Base-by-base conservation (phyloP, 2,329 filamentous ascomycete genomes). In the Penicillium sp. region DNA sequence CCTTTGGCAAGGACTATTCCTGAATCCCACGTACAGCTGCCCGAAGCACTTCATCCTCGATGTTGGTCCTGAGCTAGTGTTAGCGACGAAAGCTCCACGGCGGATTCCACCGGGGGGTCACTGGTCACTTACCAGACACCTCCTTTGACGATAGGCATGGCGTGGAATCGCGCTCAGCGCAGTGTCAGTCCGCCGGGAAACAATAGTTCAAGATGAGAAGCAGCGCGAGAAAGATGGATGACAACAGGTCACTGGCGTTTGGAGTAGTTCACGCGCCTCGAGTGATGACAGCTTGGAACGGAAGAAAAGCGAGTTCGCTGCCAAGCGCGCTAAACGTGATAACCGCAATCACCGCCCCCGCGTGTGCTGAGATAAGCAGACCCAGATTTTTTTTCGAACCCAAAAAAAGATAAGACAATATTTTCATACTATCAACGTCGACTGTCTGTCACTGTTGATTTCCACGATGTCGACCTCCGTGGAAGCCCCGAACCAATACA, bases 31-130 rank as follows among this genome's bases (percentile, higher is more conserved):
- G 41, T 65, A 71, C 89, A 51, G 88, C 87, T 49, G 90, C 91
- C 75, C 97, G 96, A 74, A 99, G 87, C 65, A 97, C 95, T 74
- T 99, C 93, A 75, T 99, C 93, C 79, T 86, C 82, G 58, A 85
- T 83, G 59, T 86, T 86, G 11, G 82, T 84, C 82, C 72, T 74
- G 45, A 11, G 16, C 22, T 25, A 12, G 27, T 25, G 41, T 68
- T 55, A 68, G 61, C 31, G 49, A 27, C 25, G 36, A 35, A 43
- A 37, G 27, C 25, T 38, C 41, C 19, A 39, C 16, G 37, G 27
- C 33, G 38, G 25, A 28, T 29, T 37, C 34, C 28, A 27, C 35
- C 5, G 25, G 42, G 42, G 30, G 33, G 49, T 30, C 44, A 59
- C 71, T 58, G 33, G 49, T 30, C 44, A 59, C 71, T 58, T 64